Evolutionary conservation across 352 stramenopile genomes (phyloP).

Genomic region (Globisporangium parvum): DNA sequence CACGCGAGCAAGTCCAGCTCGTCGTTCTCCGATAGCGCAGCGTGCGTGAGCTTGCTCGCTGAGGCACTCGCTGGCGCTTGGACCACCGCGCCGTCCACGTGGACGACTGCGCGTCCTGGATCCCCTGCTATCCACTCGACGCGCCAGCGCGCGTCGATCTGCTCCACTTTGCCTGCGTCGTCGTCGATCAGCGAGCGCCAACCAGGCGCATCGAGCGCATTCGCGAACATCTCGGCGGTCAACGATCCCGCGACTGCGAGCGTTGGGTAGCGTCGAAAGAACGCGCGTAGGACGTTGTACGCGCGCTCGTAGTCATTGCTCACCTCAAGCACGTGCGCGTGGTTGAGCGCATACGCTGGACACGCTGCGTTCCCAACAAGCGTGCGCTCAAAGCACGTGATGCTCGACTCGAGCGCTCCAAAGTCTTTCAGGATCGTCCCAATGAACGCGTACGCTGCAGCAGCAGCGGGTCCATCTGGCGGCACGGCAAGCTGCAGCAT

Average conservation of each 20-base stretch:
- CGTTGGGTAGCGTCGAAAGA: conserved; percentile 33
- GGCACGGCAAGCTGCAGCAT: conserved; percentile 35
- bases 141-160: conserved; percentile 9
- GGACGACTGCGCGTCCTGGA: conserved; percentile 20
- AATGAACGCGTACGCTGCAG: conserved; percentile 64
- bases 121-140: conserved; percentile 24
- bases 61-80: neutral
- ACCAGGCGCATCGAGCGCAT: conserved; percentile 22
- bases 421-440: conserved; percentile 74
- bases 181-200: conserved; percentile 8
- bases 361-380: conserved; percentile 29
- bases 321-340: conserved; percentile 54
- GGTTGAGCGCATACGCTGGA: conserved; percentile 61
- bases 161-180: neutral
- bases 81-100: neutral
- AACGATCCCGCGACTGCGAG: conserved; percentile 25
- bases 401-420: conserved; percentile 39
- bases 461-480: conserved; percentile 30
- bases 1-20: conserved; percentile 78
- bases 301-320: conserved; percentile 33
- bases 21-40: conserved; percentile 18
- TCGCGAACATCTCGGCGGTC: conserved; percentile 21
- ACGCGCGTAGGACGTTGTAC: conserved; percentile 31
- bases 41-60: neutral
- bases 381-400: conserved; percentile 52